phyloP scores from a whole-genome alignment of 257 asterid genomes.

The Nicotiana otophora region DNA sequence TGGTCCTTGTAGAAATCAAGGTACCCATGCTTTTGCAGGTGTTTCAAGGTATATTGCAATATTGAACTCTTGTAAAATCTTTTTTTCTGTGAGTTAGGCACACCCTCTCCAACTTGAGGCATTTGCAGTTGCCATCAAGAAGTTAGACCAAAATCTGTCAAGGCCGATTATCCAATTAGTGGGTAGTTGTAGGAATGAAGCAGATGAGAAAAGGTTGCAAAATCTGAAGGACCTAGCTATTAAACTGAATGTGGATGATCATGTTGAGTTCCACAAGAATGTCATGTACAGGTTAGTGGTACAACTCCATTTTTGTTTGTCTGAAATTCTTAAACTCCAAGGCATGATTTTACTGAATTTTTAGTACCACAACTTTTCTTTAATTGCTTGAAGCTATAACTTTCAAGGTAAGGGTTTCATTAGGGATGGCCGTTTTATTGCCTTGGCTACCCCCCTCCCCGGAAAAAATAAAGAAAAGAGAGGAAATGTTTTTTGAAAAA shows the following conservation, averaged over 20 bases:
- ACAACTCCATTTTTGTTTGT: background rate
- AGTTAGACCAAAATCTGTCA: conserved; percentile 44
- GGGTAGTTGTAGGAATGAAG: conserved; percentile 96
- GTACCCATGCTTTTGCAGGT: conserved; percentile 29
- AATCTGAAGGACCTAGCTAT: conserved; percentile 61
- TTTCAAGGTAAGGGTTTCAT: background rate
- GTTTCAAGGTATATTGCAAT: conserved; percentile 5
- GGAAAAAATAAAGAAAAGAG: background rate
- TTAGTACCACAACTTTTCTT: background rate
- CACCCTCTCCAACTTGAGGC: conserved; percentile 93
- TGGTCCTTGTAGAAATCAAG: conserved; percentile 34
- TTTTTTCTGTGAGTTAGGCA: conserved; percentile 44
- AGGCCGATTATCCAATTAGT: conserved; percentile 82
- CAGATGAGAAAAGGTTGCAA: conserved; percentile 87
- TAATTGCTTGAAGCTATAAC: background rate
- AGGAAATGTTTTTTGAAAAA: no score
- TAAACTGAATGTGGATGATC: conserved; percentile 56
- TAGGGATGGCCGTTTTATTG: background rate
- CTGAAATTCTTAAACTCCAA: background rate
- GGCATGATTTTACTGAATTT: background rate
- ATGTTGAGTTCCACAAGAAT: conserved; percentile 87
- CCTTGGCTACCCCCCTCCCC: background rate
- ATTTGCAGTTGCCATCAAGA: conserved; percentile 59
- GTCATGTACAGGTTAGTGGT: conserved; percentile 70
- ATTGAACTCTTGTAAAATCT: conserved; percentile 20